These are phyloP conservation scores for Dissophora ornata DNA, from an alignment of 192 early-diverging fungal species.

Conservation along the genomic window DNA sequence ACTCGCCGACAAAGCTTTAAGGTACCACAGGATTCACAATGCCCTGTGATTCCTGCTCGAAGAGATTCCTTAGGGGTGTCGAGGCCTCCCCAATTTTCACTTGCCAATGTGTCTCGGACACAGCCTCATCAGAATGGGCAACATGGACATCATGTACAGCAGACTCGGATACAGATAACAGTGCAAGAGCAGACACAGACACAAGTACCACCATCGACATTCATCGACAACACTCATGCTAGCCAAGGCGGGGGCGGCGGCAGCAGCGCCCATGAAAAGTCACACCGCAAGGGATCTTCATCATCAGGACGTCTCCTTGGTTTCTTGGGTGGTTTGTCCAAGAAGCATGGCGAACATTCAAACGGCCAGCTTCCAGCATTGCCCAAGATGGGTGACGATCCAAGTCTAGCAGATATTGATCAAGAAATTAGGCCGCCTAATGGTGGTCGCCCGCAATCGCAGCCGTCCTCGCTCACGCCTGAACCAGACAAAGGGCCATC, in stretches of 20 bases:
- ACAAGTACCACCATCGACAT: background rate
- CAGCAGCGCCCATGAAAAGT: constrained; percentile 16
- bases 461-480: no score
- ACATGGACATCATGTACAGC: background rate
- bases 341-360: constrained; percentile 32
- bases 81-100: constrained; percentile 5
- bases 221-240: background rate
- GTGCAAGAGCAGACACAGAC: background rate
- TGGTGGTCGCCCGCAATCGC: no score
- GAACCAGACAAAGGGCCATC: background rate
- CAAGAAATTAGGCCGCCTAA: background rate
- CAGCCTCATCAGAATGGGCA: background rate
- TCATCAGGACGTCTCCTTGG: constrained; percentile 44
- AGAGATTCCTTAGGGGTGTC: constrained; percentile 25
- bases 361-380: background rate
- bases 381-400: background rate
- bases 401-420: constrained; percentile 28
- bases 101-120: background rate
- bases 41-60: constrained; percentile 24
- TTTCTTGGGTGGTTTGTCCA: constrained; percentile 45
- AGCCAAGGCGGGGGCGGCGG: no score
- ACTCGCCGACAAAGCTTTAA: constrained; percentile 12
- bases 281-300: constrained; percentile 30
- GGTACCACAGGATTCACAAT: constrained; percentile 19
- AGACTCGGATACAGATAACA: background rate